These are phyloP conservation scores for Cyclostephanos tholiformis DNA, from an alignment of 108 stramenopile species.

Conservation along the genomic window DNA sequence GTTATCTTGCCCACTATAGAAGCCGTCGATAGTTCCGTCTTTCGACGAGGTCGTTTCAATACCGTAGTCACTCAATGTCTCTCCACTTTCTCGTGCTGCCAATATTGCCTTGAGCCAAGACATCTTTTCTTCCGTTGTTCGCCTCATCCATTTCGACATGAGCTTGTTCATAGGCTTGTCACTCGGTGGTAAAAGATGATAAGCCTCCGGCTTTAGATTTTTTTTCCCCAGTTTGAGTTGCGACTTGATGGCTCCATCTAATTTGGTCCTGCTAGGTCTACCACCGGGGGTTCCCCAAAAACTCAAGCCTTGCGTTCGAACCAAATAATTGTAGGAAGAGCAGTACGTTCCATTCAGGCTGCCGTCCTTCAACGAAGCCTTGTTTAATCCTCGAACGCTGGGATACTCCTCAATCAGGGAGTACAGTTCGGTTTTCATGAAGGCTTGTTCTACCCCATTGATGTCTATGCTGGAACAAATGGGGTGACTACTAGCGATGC, in stretches of 20 bases:
- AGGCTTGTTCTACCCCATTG: constrained; percentile 27
- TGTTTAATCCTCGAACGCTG: constrained; percentile 37
- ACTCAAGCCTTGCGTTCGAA: constrained; percentile 29
- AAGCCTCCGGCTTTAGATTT: constrained; percentile 15
- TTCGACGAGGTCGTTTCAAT: not conserved
- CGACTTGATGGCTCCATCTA: constrained; percentile 34
- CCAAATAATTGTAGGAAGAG: constrained; percentile 39
- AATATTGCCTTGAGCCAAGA: constrained; percentile 22
- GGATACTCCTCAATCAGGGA: constrained; percentile 20
- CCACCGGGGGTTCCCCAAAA: constrained; percentile 40
- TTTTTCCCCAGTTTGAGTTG: constrained; percentile 12
- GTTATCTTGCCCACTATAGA: not conserved
- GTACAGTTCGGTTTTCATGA: constrained; percentile 34
- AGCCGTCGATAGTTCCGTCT: not conserved
- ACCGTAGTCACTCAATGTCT: not conserved
- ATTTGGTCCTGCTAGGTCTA: constrained; percentile 19
- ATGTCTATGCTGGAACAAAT: constrained; percentile 38
- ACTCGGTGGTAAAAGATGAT: constrained; percentile 3
- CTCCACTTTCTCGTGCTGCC: constrained; percentile 12
- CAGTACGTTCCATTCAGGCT: constrained; percentile 49
- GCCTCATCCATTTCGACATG: constrained; percentile 9
- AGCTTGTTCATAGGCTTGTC: not conserved
- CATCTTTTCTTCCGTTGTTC: constrained; percentile 21
- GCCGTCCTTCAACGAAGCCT: constrained; percentile 35
- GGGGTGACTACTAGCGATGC: constrained; percentile 27